Conservation (phyloP, 352 stramenopile genomes). For the Elongisporangium prolatum region DNA sequence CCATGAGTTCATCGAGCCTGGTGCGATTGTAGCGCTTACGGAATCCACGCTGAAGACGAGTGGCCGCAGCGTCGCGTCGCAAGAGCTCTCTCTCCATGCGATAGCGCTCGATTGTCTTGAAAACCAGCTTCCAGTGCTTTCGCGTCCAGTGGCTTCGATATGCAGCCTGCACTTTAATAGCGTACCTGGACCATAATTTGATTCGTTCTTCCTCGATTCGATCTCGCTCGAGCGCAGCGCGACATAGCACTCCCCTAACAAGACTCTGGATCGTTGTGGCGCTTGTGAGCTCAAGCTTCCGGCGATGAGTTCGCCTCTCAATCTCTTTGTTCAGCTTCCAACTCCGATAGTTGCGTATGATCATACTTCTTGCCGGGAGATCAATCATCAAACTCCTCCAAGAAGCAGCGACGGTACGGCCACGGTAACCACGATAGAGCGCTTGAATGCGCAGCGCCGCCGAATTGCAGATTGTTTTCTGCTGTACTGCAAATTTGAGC, state of each 20-base stretch:
- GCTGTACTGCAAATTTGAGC: constrained; percentile 69
- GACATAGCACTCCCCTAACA: constrained; percentile 42
- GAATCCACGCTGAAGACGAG: constrained; percentile 49
- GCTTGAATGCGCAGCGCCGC: constrained; percentile 68
- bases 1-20: constrained; percentile 69
- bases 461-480: constrained; percentile 70
- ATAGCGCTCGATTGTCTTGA: constrained; percentile 60
- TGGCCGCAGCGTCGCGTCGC: constrained; percentile 28
- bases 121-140: constrained; percentile 40
- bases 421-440: constrained; percentile 50
- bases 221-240: constrained; percentile 20
- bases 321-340: constrained; percentile 45
- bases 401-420: constrained; percentile 33
- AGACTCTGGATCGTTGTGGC: constrained; percentile 57
- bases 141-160: constrained; percentile 62
- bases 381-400: constrained; percentile 61
- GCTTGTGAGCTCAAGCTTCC: constrained; percentile 25
- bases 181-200: constrained; percentile 28
- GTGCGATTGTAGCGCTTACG: constrained; percentile 59
- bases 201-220: constrained; percentile 31
- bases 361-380: constrained; percentile 34
- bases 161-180: constrained; percentile 47
- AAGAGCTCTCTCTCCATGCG: constrained; percentile 43
- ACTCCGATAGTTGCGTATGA: constrained; percentile 44
- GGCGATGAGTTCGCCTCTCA: constrained; percentile 19